Evolutionary conservation across 768 basidiomycete genomes (phyloP), one percentile per base, ranked within the genome.

Genomic region (Lanmaoa pseudosensibilis): DNA sequence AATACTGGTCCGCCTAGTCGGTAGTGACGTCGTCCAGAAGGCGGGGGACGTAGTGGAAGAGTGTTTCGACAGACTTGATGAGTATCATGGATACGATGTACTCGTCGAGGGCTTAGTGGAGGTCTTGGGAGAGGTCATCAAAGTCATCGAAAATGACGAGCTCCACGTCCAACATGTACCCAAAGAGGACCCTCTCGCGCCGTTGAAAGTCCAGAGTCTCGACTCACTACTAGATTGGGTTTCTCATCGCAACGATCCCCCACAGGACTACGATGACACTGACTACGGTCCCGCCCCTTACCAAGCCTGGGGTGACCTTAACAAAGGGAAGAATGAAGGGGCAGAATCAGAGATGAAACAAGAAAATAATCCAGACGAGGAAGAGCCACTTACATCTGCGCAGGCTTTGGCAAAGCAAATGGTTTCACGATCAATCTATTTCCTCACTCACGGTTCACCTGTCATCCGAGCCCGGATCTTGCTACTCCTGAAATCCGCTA

Each of bases 31-130:
- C 33, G 92, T 98, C 0, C 86, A 90, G 45, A 86, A 86, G 62
- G 94, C 97, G 9, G 86, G 88, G 15, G 97, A 98, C 69, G 86
- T 98, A 11, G 94, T 98, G 11, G 96, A 97, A 71, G 95, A 97
- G 70, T 95, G 96, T 58, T 98, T 98, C 63, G 96, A 98, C 71
- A 85, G 94, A 30, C 77, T 98, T 19, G 97, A 98, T 65, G 94
- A 97, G 60, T 98, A 84, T 68, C 96, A 98, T 70, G 96, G 94
- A 15, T 98, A 99, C 72, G 84, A 86, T 21, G 69, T 86, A 27
- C 74, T 98, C 21, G 91, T 95, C 2, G 90, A 94, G 59, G 90
- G 92, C 0, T 78, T 99, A 4, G 77, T 98, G 25, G 91, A 91
- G 45, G 95, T 97, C 9, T 73, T 99, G 44, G 82, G 81, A 40